phyloP scores from a whole-genome alignment of 768 basidiomycete species.

The Cyathus striatus region DNA sequence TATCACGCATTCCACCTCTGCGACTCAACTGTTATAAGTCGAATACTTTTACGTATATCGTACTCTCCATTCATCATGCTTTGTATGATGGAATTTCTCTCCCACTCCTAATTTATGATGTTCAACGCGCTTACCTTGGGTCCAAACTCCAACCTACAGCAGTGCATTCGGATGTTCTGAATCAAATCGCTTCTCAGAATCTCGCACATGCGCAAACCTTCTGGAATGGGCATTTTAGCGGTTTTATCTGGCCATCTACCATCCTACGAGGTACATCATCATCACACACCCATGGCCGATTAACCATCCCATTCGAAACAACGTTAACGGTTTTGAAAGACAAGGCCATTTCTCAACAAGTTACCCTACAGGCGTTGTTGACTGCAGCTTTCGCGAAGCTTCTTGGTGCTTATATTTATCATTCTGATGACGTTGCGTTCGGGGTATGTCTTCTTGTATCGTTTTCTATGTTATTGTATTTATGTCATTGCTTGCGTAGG shows the following conservation, averaged over 20 bases:
- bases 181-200: constrained; percentile 17
- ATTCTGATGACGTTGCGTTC: constrained; percentile 21
- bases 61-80: constrained; percentile 26
- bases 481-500: constrained; percentile 11
- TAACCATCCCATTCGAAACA: constrained; percentile 12
- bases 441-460: constrained; percentile 18
- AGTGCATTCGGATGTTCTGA: constrained; percentile 13
- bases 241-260: constrained; percentile 16
- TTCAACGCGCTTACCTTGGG: constrained; percentile 18
- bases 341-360: constrained; percentile 17
- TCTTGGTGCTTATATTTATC: constrained; percentile 18
- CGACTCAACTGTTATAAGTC: constrained; percentile 14
- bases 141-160: constrained; percentile 3
- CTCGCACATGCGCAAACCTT: constrained; percentile 15
- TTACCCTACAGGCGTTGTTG: constrained; percentile 26
- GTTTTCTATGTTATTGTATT: background rate
- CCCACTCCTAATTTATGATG: constrained; percentile 19
- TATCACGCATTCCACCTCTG: constrained; percentile 20
- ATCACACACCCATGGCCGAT: constrained; percentile 5
- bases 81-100: constrained; percentile 29
- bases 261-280: constrained; percentile 2
- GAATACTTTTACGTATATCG: constrained; percentile 10
- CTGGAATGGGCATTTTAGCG: constrained; percentile 20
- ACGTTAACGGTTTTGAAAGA: constrained; percentile 17
- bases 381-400: constrained; percentile 21